These are phyloP conservation scores for Pseudocercospora pini-densiflorae DNA, from an alignment of 2,329 filamentous ascomycete genomes.

Conservation along the genomic window DNA sequence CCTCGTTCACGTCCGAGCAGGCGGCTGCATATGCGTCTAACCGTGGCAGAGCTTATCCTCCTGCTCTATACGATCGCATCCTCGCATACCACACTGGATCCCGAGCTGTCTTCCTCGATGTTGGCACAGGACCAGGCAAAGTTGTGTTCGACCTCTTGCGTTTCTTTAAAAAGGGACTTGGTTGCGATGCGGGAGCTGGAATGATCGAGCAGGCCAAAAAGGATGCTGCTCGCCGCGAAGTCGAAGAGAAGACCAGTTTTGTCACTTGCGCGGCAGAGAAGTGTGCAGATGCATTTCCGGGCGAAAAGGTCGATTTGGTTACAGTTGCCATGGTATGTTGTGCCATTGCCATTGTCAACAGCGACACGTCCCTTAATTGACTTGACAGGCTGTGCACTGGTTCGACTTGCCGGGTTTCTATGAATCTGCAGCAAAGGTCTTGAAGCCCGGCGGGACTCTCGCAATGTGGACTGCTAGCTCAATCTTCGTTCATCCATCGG, in stretches of 20 bases:
- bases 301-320: constrained; percentile 28
- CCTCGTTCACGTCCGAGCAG: constrained; percentile 50
- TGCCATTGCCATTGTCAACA: background rate
- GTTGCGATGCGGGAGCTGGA: constrained; percentile 56
- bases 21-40: constrained; percentile 50
- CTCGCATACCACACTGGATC: constrained; percentile 53
- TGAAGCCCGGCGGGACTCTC: constrained; percentile 60
- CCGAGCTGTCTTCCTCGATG: constrained; percentile 52
- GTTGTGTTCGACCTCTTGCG: constrained; percentile 52
- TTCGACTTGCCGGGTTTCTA: constrained; percentile 61
- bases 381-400: constrained; percentile 53
- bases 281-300: constrained; percentile 17
- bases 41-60: constrained; percentile 50
- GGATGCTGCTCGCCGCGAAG: constrained; percentile 11
- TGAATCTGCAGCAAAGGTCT: constrained; percentile 49
- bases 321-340: constrained; percentile 28
- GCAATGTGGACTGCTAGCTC: constrained; percentile 54
- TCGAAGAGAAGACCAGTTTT: constrained; percentile 23
- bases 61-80: constrained; percentile 54
- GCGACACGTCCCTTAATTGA: background rate
- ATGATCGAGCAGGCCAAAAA: constrained; percentile 58
- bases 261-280: constrained; percentile 22
- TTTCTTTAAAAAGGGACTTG: constrained; percentile 53
- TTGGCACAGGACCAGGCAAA: constrained; percentile 63
- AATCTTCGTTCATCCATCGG: constrained; percentile 38